Conservation (phyloP, 2,329 filamentous ascomycete species). For the Capronia epimyces region DNA sequence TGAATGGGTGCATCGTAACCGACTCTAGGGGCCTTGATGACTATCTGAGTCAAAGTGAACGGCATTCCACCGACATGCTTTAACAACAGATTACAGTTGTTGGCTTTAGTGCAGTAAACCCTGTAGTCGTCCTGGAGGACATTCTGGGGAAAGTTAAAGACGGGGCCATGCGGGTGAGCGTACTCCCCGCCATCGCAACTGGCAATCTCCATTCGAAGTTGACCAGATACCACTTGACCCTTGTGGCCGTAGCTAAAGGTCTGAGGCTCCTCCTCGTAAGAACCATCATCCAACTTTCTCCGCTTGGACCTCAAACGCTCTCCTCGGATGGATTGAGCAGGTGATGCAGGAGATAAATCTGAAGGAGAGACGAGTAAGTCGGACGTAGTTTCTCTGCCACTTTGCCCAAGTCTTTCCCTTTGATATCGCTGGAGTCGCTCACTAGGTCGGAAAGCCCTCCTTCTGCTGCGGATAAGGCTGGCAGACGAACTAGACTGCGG, state of each 20-base stretch:
- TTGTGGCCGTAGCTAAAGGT: slow-evolving; percentile 76
- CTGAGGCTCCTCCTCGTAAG: slow-evolving; percentile 41
- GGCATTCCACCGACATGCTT: slow-evolving; percentile 72
- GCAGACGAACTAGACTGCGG: slow-evolving; percentile 15
- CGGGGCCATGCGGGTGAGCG: slow-evolving; percentile 52
- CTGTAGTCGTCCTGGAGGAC: slow-evolving; percentile 74
- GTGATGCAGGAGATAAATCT: slow-evolving; percentile 6
- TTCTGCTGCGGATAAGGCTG: slow-evolving; percentile 25
- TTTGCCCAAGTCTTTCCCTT: slow-evolving; percentile 21
- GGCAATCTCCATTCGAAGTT: slow-evolving; percentile 77
- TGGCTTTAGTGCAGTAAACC: slow-evolving; percentile 87
- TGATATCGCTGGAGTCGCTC: slow-evolving; percentile 27
- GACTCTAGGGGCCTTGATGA: slow-evolving; percentile 76
- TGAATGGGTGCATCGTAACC: slow-evolving; percentile 83
- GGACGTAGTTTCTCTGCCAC: slow-evolving; percentile 17
- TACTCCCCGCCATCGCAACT: slow-evolving; percentile 79
- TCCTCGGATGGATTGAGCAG: slow-evolving; percentile 22
- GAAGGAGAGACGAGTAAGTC: slow-evolving; percentile 11
- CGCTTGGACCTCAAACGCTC: slow-evolving; percentile 56
- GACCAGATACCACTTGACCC: slow-evolving; percentile 79
- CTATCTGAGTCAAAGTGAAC: slow-evolving; percentile 76
- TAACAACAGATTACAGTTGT: slow-evolving; percentile 79
- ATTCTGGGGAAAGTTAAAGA: slow-evolving; percentile 66
- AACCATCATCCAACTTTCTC: slow-evolving; percentile 64
- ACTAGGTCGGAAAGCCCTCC: slow-evolving; percentile 30